Percentiles rank a stretch among this genome's conserved stretches.
These are phyloP conservation scores for Letharia lupina DNA, from an alignment of 495 filamentous ascomycete genomes.

Conservation along the genomic window DNA sequence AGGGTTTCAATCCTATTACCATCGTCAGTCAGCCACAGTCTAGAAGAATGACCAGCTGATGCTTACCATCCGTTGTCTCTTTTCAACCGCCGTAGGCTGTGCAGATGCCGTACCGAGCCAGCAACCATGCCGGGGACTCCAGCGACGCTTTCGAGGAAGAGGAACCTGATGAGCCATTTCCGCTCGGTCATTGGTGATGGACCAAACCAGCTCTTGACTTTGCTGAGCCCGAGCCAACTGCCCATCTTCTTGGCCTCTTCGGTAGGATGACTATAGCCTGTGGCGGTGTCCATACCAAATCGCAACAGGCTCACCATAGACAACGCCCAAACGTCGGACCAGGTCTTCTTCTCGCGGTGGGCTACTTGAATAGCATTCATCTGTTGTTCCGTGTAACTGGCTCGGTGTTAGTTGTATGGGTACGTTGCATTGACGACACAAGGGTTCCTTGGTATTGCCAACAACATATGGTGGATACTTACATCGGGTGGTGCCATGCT, in stretches of 20 bases:
- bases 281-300: constrained; percentile 58
- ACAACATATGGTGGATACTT: constrained; percentile 6
- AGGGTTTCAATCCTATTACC: constrained; percentile 75
- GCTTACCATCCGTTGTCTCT: constrained; percentile 85
- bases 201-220: constrained; percentile 39
- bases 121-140: constrained; percentile 96
- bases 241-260: constrained; percentile 32
- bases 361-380: constrained; percentile 56
- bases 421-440: not conserved
- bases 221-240: constrained; percentile 33
- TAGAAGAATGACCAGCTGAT: not conserved
- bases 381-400: constrained; percentile 45
- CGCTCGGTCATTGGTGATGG: constrained; percentile 53
- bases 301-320: constrained; percentile 53
- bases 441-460: not conserved
- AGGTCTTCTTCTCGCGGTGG: constrained; percentile 57
- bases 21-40: constrained; percentile 1
- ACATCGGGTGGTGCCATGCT: constrained; percentile 31
- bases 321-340: constrained; percentile 61
- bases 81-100: constrained; percentile 73
- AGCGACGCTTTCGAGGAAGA: constrained; percentile 92
- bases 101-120: constrained; percentile 83
- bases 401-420: constrained; percentile 32
- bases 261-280: constrained; percentile 62
- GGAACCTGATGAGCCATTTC: constrained; percentile 74